Evolutionary conservation across 352 stramenopile genomes (phyloP), one percentile per base, ranked within the genome.

Genomic region (Thraustotheca clavata): DNA sequence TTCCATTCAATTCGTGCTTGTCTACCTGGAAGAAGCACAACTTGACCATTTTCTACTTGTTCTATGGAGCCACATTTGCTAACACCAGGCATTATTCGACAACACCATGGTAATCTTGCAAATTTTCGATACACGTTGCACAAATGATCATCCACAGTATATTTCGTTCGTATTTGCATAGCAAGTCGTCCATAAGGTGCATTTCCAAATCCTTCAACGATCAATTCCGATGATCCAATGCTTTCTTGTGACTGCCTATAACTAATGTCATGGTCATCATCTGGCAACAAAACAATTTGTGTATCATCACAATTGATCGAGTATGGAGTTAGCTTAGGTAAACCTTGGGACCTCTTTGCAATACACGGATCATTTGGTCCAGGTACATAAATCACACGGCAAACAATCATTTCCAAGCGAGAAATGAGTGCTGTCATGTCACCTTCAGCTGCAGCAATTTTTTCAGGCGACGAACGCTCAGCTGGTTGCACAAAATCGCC

Each of bases 361-460:
- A 82, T 88, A 24, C 79, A 79, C 43, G 86, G 83, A 66, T 94
- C 86, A 43, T 80, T 86, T 82, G 91, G 70, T 18, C 35, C 36
- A 49, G 86, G 80, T 12, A 91, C 79, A 67, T 95, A 95, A 11
- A 95, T 40, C 9, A 95, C 82, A 26, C 83, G 83, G 41, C 86
- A 93, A 20, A 92, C 82, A 50, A 95, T 88, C 72, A 85, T 90
- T 62, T 95, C 86, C 35, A 95, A 79, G 27, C 86, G 76, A 18
- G 86, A 91, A 49, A 95, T 84, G 47, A 93, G 71, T 68, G 86
- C 82, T 79, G 89, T 93, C 83, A 93, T 92, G 71, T 95, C 86
- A 67, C 86, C 86, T 74, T 95, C 85, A 24, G 83, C 85, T 3
- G 81, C 80, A 3, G 81, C 82, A 27, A 87, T 73, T 9, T 60